Conservation (phyloP, 495 filamentous ascomycete species). For the Articulospora tetracladia region DNA sequence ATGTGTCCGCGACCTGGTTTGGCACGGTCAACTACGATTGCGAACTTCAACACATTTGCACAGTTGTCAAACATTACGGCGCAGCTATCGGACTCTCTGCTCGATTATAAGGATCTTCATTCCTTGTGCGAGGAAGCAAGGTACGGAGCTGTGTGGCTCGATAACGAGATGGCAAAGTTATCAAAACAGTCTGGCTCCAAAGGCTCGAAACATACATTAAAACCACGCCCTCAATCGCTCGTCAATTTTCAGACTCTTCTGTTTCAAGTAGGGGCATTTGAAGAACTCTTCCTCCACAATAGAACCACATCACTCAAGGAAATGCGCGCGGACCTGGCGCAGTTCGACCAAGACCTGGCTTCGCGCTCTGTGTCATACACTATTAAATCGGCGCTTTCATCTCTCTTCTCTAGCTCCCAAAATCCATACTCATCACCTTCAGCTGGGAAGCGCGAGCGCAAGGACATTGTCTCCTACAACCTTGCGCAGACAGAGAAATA, state of each 20-base stretch:
- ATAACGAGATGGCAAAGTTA: not conserved
- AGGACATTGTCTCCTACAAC: not conserved
- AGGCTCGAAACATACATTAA: not conserved
- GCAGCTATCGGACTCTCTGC: not conserved
- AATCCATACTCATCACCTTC: no score
- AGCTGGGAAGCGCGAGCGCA: not conserved
- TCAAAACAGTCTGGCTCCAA: not conserved
- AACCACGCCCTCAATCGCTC: not conserved
- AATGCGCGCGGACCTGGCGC: not conserved
- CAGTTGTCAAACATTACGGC: not conserved
- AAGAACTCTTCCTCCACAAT: not conserved
- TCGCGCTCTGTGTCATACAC: not conserved
- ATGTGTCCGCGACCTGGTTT: not conserved
- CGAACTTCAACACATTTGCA: not conserved
- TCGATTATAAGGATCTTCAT: not conserved
- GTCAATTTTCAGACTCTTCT: not conserved
- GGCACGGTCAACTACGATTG: not conserved
- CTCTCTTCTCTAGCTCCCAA: not conserved
- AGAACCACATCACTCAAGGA: not conserved
- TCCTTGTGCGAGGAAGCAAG: not conserved
- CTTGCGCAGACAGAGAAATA: not conserved
- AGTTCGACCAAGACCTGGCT: not conserved
- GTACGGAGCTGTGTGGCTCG: not conserved
- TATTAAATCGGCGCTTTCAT: not conserved
- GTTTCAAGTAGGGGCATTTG: not conserved